Evolutionary conservation across 2,329 filamentous ascomycete genomes (phyloP), one percentile per base, ranked within the genome.

Genomic region (Ascochyta clinopodiicola): DNA sequence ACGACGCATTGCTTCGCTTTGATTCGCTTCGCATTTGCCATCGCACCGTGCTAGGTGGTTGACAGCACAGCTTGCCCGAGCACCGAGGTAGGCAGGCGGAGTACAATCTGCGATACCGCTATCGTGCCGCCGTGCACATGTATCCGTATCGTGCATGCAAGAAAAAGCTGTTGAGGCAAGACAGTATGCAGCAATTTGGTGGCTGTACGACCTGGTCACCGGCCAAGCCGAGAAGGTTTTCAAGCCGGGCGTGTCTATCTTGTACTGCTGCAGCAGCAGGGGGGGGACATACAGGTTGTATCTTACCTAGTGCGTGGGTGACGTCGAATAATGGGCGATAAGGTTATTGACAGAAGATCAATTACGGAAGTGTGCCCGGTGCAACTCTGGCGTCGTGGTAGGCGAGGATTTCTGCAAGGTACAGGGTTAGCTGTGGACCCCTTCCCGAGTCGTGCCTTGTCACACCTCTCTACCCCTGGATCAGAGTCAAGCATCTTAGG

Each of bases 311-410:
- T 24, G 17, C 17, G 17, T 17, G 17, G 17, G 40, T 56, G 52
- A 56, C 52, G 52, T 56, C 19, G 19, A 47, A 46, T 51, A 47
- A 46, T 51, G 42, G 52, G 43, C 52, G 46, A 56, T 47, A 51
- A 56, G 46, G 43, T 34, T 32, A 13, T 43, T 27, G 24, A 21
- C 22, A 40, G 38, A 25, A 10, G 6, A 38, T 27, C 19, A 24
- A 13, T 52, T n/a, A 34, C 49, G 52, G 46, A 56, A 36, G 12
- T 29, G 7, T 19, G 36, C 29, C 46, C 52, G 40, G 42, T 49
- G 19, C 27, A 19, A 42, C 31, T 36, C 32, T 13, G 45, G 29
- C 10, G 42, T 37, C 35, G 15, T 32, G 22, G 36, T 51, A 46
- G 27, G 38, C 39, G 43, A 51, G 44, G 46, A 46, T n/a, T 36